Evolutionary conservation across 495 filamentous ascomycete genomes (phyloP), one percentile per base, ranked within the genome.

Genomic region (Aspergillus leporis): DNA sequence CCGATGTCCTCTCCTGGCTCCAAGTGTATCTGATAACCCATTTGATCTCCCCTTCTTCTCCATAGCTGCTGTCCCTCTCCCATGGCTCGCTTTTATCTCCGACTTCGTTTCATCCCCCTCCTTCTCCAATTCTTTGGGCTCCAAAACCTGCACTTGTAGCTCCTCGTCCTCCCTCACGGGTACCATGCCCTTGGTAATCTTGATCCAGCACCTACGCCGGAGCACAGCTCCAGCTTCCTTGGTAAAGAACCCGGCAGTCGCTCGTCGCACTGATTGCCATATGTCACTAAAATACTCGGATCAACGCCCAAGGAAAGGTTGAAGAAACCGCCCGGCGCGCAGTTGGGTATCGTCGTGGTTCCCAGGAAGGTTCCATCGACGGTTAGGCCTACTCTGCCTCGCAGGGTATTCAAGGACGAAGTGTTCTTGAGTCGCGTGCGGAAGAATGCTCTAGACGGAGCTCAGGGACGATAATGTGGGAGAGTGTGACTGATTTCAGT

Each of bases 301-400:
- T 90, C 88, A 16, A 90, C 79, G 23, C 88, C 88, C 1, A 91
- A 78, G 23, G 79, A 75, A 8, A 91, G 67, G 48, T 71, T 75
- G 73, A 90, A 86, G 40, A 71, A 62, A 31, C 87, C 82, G n/a
- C 82, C 83, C 14, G 86, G 78, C 51, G 78, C 81, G 66, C 84
- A 84, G 49, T 79, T 79, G 9, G 85, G 80, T 5, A 90, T 68
- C 0, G 71, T 70, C 1, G 82, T 77, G 36, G 83, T 84, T 6
- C 88, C 88, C 28, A 91, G 71, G 68, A 90, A 90, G 12, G 79
- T 81, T 4, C 83, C 85, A 64, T 90, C 87, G 30, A 90, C 85
- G 2, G 86, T 88, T 14, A 90, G 74, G 3, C 87, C 85, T 0
- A 79, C 79, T 1, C 75, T 76, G 19, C 87, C 87, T 54, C 77